Conservation (phyloP, 495 filamentous ascomycete genomes). For the Sporormia fimetaria region DNA sequence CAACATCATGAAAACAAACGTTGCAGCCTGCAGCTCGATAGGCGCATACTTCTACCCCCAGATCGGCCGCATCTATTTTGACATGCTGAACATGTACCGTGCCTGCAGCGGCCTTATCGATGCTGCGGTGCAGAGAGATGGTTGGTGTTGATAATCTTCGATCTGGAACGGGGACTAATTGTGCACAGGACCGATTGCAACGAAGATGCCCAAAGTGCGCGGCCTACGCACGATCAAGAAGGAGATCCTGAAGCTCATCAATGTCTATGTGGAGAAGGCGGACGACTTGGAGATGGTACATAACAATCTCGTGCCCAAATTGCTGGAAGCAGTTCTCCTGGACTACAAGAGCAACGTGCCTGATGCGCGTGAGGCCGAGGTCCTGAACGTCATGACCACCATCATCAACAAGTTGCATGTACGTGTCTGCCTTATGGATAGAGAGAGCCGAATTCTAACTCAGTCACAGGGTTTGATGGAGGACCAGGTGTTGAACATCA, state of each 20-base stretch:
- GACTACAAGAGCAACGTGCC: constrained; percentile 97
- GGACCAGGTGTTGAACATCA: constrained; percentile 90
- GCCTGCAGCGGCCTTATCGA: constrained; percentile 94
- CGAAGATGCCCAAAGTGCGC: constrained; percentile 91
- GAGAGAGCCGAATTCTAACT: constrained; percentile 34
- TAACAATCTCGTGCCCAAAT: constrained; percentile 83
- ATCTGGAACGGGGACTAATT: not conserved
- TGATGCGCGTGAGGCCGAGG: constrained; percentile 91
- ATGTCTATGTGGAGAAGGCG: constrained; percentile 93
- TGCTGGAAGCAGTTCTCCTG: constrained; percentile 87
- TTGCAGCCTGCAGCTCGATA: constrained; percentile 89
- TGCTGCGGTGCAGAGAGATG: constrained; percentile 73
- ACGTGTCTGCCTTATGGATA: no score
- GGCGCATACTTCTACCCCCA: constrained; percentile 98
- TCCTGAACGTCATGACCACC: constrained; percentile 93
- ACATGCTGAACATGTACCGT: constrained; percentile 98
- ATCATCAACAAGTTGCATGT: constrained; percentile 93
- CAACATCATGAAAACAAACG: constrained; percentile 99
- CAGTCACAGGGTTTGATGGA: constrained; percentile 69
- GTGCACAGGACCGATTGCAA: constrained; percentile 68
- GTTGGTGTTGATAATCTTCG: constrained; percentile 37
- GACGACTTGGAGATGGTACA: constrained; percentile 91
- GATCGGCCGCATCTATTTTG: constrained; percentile 92
- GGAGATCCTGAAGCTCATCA: constrained; percentile 96
- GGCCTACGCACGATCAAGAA: constrained; percentile 97